Base-by-base conservation (phyloP, 495 filamentous ascomycete genomes). In the Staphylotrichum longicolle region DNA sequence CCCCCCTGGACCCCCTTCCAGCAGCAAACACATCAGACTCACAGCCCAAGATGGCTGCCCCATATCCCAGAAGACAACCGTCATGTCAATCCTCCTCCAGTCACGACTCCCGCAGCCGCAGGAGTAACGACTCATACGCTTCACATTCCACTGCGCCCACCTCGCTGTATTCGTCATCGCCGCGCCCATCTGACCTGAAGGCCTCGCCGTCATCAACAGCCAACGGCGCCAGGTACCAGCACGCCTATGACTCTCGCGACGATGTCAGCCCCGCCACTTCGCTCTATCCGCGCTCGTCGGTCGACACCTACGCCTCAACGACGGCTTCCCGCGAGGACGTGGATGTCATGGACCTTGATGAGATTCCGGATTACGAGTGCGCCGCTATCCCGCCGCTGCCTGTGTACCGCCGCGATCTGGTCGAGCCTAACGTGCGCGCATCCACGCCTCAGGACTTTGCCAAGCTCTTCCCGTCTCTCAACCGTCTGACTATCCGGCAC, bases 401-500 rank as follows among this genome's bases (percentile, higher is more conserved):
- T 9, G 81, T 85, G 32, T 86, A 88, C 66, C 72, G 74, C 33
- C 78, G 83, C 48, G 87, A 88, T 32, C 72, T 81, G 45, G 79
- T 84, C 63, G 79, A 85, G 47, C 75, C 85, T 56, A 82, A 86
- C 61, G 85, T 87, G 11, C 78, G 90, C 14, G 80, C 89, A 5
- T 90, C 93, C 7, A 94, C 85, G 33, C 88, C 94, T 11, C 78
- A 86, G 15, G 88, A 91, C 56, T 98, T 98, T 70, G 89, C 89
- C 42, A 82, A 86, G 61, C 83, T 93, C 64, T 98, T 96, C 72
- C 93, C 94, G 10, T 93, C 93, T 9, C 80, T 86, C 37, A 84
- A 90, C 66, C 83, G 88, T 50, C 76, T 98, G 35, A 83, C 82
- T 45, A 94, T 98, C 67, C 85, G 88, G 47, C 94, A 98, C 67